Percentiles rank a stretch among this genome's conserved stretches.
These are phyloP conservation scores for Monilinia fructicola DNA, from an alignment of 2,329 filamentous ascomycete genomes.

Conservation along the genomic window DNA sequence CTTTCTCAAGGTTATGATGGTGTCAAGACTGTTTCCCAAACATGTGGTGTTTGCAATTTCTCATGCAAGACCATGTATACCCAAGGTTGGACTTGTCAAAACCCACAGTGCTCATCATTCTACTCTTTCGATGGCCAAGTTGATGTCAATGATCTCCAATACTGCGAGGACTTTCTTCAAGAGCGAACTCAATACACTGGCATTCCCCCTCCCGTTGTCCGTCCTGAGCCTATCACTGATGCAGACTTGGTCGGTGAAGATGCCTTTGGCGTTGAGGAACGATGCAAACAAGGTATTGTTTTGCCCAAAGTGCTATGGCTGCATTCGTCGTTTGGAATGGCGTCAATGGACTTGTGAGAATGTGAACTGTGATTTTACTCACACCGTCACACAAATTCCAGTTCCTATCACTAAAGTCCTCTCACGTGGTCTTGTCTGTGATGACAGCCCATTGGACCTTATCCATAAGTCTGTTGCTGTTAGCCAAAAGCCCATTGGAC, in stretches of 20 bases:
- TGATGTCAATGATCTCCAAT: conserved; percentile 45
- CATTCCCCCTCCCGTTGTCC: conserved; percentile 42
- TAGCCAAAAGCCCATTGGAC: conserved; percentile 30
- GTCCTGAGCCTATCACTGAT: conserved; percentile 44
- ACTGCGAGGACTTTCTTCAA: conserved; percentile 57
- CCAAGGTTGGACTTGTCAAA: conserved; percentile 59
- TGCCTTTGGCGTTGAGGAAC: conserved; percentile 48
- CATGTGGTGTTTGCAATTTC: conserved; percentile 46
- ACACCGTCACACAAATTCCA: conserved; percentile 29
- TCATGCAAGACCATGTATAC: conserved; percentile 45
- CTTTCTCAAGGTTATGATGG: conserved; percentile 13
- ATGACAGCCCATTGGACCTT: background rate
- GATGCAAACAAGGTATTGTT: conserved; percentile 64
- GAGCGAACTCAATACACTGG: conserved; percentile 48
- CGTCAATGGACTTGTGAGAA: conserved; percentile 60
- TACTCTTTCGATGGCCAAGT: conserved; percentile 43
- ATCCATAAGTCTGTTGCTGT: background rate
- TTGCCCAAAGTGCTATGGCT: conserved; percentile 63
- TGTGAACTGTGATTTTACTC: conserved; percentile 49
- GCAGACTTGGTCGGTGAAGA: conserved; percentile 38
- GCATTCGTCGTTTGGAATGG: conserved; percentile 59
- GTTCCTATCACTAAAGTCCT: conserved; percentile 28
- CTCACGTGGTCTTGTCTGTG: background rate
- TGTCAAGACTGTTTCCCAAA: conserved; percentile 29
- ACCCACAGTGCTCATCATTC: conserved; percentile 52